Conservation (phyloP, 2,329 filamentous ascomycete genomes). For the Verticillium zaregamsianum region DNA sequence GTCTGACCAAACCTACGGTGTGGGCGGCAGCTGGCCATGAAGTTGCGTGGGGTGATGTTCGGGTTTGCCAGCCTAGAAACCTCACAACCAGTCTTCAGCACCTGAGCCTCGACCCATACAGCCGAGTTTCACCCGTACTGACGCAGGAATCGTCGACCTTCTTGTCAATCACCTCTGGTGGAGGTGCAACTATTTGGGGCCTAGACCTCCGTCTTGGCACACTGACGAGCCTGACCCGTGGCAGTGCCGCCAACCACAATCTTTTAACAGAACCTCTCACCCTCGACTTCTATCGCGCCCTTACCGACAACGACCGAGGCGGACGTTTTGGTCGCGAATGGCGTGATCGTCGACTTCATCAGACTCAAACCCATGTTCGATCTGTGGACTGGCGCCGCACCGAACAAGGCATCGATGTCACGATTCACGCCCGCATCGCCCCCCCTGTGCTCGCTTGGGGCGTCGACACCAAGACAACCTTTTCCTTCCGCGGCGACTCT, state of each 20-base stretch:
- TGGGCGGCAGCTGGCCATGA: constrained; percentile 51
- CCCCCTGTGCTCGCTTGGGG: constrained; percentile 62
- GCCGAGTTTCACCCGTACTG: constrained; percentile 7
- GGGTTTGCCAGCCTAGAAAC: constrained; percentile 26
- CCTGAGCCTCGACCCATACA: constrained; percentile 20
- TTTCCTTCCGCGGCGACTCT: constrained; percentile 46
- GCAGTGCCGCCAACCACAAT: constrained; percentile 29
- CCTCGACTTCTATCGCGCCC: constrained; percentile 59
- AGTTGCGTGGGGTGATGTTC: constrained; percentile 46
- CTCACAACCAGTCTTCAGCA: constrained; percentile 25
- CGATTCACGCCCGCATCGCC: constrained; percentile 49
- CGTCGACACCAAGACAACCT: constrained; percentile 45
- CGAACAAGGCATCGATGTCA: constrained; percentile 31
- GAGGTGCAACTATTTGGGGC: constrained; percentile 33
- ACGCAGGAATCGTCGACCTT: constrained; percentile 10
- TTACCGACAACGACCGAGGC: constrained; percentile 62
- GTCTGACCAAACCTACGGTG: constrained; percentile 32
- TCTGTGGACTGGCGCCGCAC: constrained; percentile 26
- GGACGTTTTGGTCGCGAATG: constrained; percentile 54
- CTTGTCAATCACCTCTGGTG: constrained; percentile 29
- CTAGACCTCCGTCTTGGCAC: constrained; percentile 39
- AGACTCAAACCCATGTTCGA: constrained; percentile 38
- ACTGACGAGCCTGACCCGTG: constrained; percentile 36
- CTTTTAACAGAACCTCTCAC: constrained; percentile 39
- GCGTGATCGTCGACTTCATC: constrained; percentile 41